Evolutionary conservation across 2,329 filamentous ascomycete species (phyloP), one percentile per base, ranked within the genome.

Genomic region (Penicillium sp.): DNA sequence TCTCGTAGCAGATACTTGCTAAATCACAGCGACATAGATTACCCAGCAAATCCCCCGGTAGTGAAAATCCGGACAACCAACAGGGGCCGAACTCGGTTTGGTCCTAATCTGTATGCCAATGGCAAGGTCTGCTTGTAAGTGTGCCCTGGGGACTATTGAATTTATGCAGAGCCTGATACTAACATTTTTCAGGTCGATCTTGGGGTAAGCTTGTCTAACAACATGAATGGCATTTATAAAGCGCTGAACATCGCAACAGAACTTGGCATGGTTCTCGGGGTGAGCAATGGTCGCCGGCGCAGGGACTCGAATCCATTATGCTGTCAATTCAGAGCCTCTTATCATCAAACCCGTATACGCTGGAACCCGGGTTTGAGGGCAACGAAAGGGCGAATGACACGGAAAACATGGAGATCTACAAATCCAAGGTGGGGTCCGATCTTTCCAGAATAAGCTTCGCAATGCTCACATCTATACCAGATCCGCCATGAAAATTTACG

Each of bases 251-350:
- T 48, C 9, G n/a, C 36, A 53, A 57, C 63, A 96, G 93, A 57
- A 99, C 94, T 72, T 99, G 94, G 94, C 85, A 89, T 49, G 93
- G 93, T 29, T 89, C 96, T 70, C 83, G 86, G 17, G 91, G 93
- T 55, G 94, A 97, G 75, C 88, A 97, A 73, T 99, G 94, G 94
- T 97, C 93, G 17, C 92, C 93, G 17, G 94, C 93, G 0, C 94
- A 97, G 73, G 93, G 94, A 7, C 81, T 99, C 1, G 94, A 97
- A 73, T 97, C 93, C 0, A 91, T 97, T 49, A 77, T 99, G 48
- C 85, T 97, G 53, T 97, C 93, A 6, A 97, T 99, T 57, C 94
- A 99, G 75, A 97, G 93, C 73, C 81, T 99, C 44, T 93, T 99
- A 89, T 96, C 92, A 1, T 78, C 86, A 29, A 96, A 97, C 67